Conservation (phyloP, 1,284 basidiomycete species). For the Bondarzewia mesenterica region DNA sequence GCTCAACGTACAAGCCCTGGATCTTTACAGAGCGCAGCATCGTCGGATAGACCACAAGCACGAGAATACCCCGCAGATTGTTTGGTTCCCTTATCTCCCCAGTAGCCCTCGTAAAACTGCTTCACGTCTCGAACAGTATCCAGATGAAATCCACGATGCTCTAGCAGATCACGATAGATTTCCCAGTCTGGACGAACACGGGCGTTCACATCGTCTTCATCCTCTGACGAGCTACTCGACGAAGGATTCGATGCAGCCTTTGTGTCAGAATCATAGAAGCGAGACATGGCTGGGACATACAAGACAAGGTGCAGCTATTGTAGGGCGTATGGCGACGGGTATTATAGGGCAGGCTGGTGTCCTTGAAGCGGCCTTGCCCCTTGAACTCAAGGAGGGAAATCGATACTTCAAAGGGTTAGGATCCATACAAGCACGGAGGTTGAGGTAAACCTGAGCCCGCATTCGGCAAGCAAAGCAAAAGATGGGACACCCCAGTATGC, state of each 20-base stretch:
- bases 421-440: neutral
- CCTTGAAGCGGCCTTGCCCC: neutral
- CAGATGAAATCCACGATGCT: constrained; percentile 46
- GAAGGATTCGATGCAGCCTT: constrained; percentile 25
- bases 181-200: constrained; percentile 57
- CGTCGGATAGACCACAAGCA: constrained; percentile 30
- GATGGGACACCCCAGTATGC: neutral
- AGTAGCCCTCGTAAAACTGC: constrained; percentile 37
- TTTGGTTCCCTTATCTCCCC: constrained; percentile 19
- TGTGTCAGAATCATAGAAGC: constrained; percentile 19
- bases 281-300: neutral
- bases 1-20: constrained; percentile 49
- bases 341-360: neutral
- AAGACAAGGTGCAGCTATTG: neutral
- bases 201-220: constrained; percentile 55
- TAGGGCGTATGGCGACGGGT: neutral
- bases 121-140: constrained; percentile 63
- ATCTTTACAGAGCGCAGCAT: constrained; percentile 58
- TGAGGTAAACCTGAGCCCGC: neutral
- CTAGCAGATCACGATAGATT: constrained; percentile 40
- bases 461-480: too few species aligned
- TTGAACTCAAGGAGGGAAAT: neutral
- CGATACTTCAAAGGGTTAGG: neutral
- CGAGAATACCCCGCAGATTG: constrained; percentile 28
- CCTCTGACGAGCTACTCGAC: constrained; percentile 41